Percentiles rank a stretch among this genome's conserved stretches.
Evolutionary conservation across 352 stramenopile genomes (phyloP).

Genomic region (Pythium phragmiticola): DNA sequence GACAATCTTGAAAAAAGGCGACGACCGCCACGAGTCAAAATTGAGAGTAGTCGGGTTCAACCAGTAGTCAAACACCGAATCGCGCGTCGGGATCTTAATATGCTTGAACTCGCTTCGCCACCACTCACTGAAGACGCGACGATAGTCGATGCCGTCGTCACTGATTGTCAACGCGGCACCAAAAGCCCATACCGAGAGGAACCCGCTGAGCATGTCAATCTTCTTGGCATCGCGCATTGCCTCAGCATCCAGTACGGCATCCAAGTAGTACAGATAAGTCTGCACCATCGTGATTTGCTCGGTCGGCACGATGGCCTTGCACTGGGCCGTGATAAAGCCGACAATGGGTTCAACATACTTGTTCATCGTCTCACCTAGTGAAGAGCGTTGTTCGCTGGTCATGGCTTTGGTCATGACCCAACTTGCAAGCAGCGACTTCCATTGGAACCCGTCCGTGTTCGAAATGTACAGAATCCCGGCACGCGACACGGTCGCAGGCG

Average conservation of each 20-base stretch:
- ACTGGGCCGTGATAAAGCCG: slow-evolving; percentile 83
- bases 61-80: slow-evolving; percentile 97
- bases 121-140: slow-evolving; percentile 93
- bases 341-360: slow-evolving; percentile 88
- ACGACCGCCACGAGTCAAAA: slow-evolving; percentile 94
- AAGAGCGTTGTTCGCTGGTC: slow-evolving; percentile 48
- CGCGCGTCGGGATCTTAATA: slow-evolving; percentile 91
- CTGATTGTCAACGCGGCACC: slow-evolving; percentile 82
- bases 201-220: slow-evolving; percentile 88
- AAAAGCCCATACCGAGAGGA: slow-evolving; percentile 93
- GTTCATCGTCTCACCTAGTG: slow-evolving; percentile 68
- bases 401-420: slow-evolving; percentile 84
- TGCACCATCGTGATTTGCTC: slow-evolving; percentile 92
- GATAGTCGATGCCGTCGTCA: slow-evolving; percentile 93
- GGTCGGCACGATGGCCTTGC: slow-evolving; percentile 87
- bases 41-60: slow-evolving; percentile 85
- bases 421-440: slow-evolving; percentile 89
- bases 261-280: slow-evolving; percentile 90
- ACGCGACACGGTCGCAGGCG: slow-evolving; percentile 92
- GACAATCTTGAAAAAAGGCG: slow-evolving; percentile 86
- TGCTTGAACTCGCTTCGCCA: slow-evolving; percentile 93
- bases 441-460: slow-evolving; percentile 90
- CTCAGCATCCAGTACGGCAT: slow-evolving; percentile 77
- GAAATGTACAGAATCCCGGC: slow-evolving; percentile 96
- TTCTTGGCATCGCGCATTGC: slow-evolving; percentile 60